Evolutionary conservation across 2,329 filamentous ascomycete species (phyloP).

Genomic region (Fonsecaea nubica): DNA sequence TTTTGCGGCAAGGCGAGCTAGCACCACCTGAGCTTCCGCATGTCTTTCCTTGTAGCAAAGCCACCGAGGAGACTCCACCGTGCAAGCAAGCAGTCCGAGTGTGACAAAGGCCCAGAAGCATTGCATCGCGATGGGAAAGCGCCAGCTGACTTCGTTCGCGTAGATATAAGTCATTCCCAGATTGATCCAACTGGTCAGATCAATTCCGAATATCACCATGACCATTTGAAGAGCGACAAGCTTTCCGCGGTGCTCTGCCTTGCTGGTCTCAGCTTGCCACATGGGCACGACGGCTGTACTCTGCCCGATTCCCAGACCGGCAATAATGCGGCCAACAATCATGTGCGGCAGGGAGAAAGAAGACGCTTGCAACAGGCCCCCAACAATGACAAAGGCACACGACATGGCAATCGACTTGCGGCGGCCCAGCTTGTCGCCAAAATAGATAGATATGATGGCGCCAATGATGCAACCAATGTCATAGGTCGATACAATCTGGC

Average conservation of each 20-base stretch:
- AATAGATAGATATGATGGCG: conserved; percentile 28
- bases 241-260: conserved; percentile 49
- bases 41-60: conserved; percentile 36
- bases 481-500: conserved; percentile 61
- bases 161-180: conserved; percentile 41
- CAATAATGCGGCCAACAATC: conserved; percentile 55
- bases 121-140: conserved; percentile 65
- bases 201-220: conserved; percentile 31
- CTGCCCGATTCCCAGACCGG: conserved; percentile 48
- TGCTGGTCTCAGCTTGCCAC: conserved; percentile 54
- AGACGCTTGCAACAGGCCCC: conserved; percentile 53
- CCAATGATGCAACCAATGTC: conserved; percentile 51
- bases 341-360: conserved; percentile 52
- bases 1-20: conserved; percentile 5
- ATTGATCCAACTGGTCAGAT: conserved; percentile 29
- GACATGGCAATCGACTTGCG: conserved; percentile 52
- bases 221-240: conserved; percentile 44
- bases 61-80: conserved; percentile 54
- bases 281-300: conserved; percentile 51
- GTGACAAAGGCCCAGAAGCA: conserved; percentile 58
- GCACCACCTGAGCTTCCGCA: conserved; percentile 5
- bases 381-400: conserved; percentile 50
- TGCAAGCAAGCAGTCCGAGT: conserved; percentile 43
- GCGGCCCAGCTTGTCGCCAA: conserved; percentile 55
- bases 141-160: conserved; percentile 55